phyloP scores from a whole-genome alignment of 2,329 filamentous ascomycete genomes.

The Mariannaea sp. region DNA sequence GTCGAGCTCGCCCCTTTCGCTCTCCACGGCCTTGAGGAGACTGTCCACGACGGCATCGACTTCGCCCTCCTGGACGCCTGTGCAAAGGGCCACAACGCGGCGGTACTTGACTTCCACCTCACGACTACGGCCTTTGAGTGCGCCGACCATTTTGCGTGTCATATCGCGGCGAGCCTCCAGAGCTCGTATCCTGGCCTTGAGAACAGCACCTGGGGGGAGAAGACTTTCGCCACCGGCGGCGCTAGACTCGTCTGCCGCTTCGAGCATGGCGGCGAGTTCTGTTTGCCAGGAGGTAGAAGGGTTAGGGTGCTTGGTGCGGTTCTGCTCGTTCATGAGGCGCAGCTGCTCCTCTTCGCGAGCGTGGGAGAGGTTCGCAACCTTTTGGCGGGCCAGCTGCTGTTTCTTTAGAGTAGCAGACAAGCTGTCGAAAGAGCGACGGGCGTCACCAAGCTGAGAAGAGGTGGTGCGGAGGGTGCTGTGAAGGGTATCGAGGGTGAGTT shows the following conservation, averaged over 20 bases:
- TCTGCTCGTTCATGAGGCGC: conserved; percentile 49
- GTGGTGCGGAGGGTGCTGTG: conserved; percentile 81
- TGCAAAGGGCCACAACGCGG: conserved; percentile 85
- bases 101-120: conserved; percentile 89
- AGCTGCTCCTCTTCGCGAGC: conserved; percentile 73
- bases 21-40: conserved; percentile 86
- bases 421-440: conserved; percentile 73
- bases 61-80: conserved; percentile 74
- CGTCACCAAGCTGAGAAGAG: conserved; percentile 77
- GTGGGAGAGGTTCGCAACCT: conserved; percentile 76
- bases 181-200: conserved; percentile 72
- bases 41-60: conserved; percentile 82
- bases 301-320: conserved; percentile 48
- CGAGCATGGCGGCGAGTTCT: conserved; percentile 55
- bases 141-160: conserved; percentile 69
- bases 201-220: conserved; percentile 62
- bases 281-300: conserved; percentile 58
- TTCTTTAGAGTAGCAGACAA: conserved; percentile 68
- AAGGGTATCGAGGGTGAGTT: conserved; percentile 79
- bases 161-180: conserved; percentile 71
- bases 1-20: conserved; percentile 77
- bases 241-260: conserved; percentile 47
- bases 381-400: conserved; percentile 70
- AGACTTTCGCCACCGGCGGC: conserved; percentile 43
- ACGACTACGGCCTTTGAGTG: conserved; percentile 76